Percentiles rank a stretch among this genome's conserved stretches.
phyloP scores from a whole-genome alignment of 257 asterid genomes.

The Pogostemon cablin region DNA sequence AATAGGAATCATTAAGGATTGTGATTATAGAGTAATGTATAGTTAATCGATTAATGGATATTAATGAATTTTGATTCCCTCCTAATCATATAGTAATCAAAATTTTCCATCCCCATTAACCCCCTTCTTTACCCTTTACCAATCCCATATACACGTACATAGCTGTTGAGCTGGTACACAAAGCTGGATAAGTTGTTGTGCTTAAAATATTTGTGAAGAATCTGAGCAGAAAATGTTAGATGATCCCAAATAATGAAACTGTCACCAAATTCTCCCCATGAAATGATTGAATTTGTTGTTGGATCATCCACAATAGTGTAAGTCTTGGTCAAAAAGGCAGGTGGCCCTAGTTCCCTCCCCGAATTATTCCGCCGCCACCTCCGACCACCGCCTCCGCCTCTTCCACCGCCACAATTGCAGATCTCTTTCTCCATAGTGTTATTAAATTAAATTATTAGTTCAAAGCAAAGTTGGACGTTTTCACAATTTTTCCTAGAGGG shows the following conservation, averaged over 20 bases:
- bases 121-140: no score
- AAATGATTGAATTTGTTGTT: constrained; percentile 40
- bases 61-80: no score
- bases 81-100: no score
- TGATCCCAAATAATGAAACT: constrained; percentile 64
- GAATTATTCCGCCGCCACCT: neutral
- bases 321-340: constrained; percentile 59
- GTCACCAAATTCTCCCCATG: constrained; percentile 52
- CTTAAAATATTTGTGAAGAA: constrained; percentile 55
- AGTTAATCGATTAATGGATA: no score
- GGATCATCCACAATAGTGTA: constrained; percentile 62
- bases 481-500: neutral
- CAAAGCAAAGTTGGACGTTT: neutral
- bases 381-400: neutral
- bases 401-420: neutral
- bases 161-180: constrained; percentile 66
- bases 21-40: no score
- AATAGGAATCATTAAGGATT: no score
- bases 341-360: constrained; percentile 26
- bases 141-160: constrained; percentile 35
- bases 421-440: constrained; percentile 14
- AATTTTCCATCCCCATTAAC: no score
- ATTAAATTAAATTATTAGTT: neutral
- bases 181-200: constrained; percentile 66
- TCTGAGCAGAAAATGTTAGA: constrained; percentile 42